phyloP scores from a whole-genome alignment of 2,329 filamentous ascomycete genomes.

The Thermothelomyces thermophilus region DNA sequence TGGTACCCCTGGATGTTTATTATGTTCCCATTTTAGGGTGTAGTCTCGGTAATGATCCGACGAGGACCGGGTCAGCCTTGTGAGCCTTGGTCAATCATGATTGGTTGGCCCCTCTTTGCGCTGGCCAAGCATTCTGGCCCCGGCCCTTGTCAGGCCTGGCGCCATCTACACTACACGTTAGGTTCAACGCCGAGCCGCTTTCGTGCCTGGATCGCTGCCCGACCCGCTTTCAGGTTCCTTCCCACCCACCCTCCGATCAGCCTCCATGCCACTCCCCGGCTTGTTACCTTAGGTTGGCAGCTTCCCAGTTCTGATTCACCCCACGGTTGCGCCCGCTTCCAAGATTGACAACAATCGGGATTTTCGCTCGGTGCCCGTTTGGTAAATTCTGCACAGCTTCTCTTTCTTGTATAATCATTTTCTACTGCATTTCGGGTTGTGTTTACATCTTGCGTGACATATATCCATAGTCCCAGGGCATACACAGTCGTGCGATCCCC shows the following conservation, averaged over 20 bases:
- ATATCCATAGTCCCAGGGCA: background rate
- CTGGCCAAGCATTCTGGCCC: background rate
- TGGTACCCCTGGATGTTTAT: constrained; percentile 3
- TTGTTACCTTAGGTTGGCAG: constrained; percentile 2
- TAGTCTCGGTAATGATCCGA: background rate
- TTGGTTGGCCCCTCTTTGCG: constrained; percentile 3
- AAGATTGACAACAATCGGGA: constrained; percentile 5
- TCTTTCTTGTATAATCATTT: constrained; percentile 14
- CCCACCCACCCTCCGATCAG: background rate
- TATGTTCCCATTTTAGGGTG: constrained; percentile 4
- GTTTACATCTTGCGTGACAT: background rate
- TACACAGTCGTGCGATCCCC: background rate
- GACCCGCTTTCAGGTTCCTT: constrained; percentile 2
- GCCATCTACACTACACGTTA: constrained; percentile 9
- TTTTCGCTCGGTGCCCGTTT: constrained; percentile 2
- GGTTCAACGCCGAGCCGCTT: constrained; percentile 9
- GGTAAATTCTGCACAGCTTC: background rate
- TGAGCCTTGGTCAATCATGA: background rate
- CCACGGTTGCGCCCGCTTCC: constrained; percentile 8
- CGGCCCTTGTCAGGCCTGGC: background rate
- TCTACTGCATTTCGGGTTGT: background rate
- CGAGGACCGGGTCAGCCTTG: background rate
- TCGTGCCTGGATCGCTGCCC: constrained; percentile 8
- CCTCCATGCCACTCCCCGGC: background rate
- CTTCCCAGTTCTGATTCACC: constrained; percentile 6